These are phyloP conservation scores for Vishniacozyma victoriae DNA, from an alignment of 768 basidiomycete species.

Conservation along the genomic window DNA sequence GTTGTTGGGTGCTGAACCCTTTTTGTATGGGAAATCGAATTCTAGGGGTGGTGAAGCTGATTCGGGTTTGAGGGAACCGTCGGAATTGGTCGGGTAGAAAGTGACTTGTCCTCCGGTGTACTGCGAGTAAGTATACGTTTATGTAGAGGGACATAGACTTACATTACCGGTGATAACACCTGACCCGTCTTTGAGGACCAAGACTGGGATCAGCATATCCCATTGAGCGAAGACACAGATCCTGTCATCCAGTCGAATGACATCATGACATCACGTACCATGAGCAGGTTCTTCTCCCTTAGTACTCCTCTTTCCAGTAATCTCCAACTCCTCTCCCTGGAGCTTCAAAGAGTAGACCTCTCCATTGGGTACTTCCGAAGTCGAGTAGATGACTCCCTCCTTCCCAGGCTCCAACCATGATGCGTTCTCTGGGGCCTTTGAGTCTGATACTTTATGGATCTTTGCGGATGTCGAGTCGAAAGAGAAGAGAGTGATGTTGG, in stretches of 20 bases:
- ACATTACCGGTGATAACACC: constrained; percentile 69
- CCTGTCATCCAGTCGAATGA: not conserved
- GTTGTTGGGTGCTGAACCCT: constrained; percentile 57
- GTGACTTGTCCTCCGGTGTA: constrained; percentile 63
- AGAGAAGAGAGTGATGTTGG: constrained; percentile 58
- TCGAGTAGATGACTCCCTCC: constrained; percentile 58
- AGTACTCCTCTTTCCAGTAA: constrained; percentile 39
- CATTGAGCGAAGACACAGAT: constrained; percentile 49
- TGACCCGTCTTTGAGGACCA: constrained; percentile 56
- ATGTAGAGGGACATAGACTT: constrained; percentile 41
- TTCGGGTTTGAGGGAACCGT: constrained; percentile 22
- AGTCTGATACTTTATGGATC: constrained; percentile 49
- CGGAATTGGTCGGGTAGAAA: constrained; percentile 54
- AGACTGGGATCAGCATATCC: constrained; percentile 61
- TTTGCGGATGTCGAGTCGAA: constrained; percentile 57
- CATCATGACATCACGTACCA: constrained; percentile 8
- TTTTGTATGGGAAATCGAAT: constrained; percentile 28
- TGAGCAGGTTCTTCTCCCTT: constrained; percentile 33
- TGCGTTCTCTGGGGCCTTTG: constrained; percentile 49
- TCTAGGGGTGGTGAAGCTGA: constrained; percentile 46
- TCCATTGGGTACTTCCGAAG: constrained; percentile 64
- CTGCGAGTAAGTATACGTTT: constrained; percentile 47
- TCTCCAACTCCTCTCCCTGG: constrained; percentile 52
- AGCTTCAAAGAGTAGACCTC: constrained; percentile 59
- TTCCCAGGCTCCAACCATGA: constrained; percentile 62